A percentile compares a stretch with the other conserved stretches of the same genome.
phyloP scores from a whole-genome alignment of 108 stramenopile species.

The Pelagomonas calceolata region DNA sequence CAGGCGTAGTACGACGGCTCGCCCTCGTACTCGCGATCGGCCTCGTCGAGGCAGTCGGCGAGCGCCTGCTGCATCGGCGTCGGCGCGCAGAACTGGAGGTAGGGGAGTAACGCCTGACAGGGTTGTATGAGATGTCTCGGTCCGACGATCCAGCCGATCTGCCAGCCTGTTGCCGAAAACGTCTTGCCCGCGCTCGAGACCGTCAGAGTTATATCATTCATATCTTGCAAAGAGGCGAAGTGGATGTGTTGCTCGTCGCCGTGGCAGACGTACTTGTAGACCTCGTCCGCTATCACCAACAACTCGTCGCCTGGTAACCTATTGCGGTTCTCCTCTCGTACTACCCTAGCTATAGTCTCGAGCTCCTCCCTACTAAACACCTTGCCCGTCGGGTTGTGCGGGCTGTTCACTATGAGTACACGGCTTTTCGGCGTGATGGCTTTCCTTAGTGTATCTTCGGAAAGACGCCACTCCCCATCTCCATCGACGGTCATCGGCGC shows the following conservation, averaged over 20 bases:
- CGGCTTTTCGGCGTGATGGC: conserved; percentile 68
- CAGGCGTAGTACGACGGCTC: conserved; percentile 57
- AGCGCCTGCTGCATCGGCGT: conserved; percentile 85
- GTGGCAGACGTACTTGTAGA: conserved; percentile 95
- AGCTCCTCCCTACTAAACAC: conserved; percentile 81
- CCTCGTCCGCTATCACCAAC: conserved; percentile 83
- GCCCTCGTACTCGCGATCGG: conserved; percentile 75
- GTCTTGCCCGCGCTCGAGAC: conserved; percentile 97
- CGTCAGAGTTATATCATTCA: conserved; percentile 84
- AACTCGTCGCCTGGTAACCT: conserved; percentile 16
- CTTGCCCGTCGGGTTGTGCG: conserved; percentile 97
- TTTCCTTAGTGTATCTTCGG: conserved; percentile 49
- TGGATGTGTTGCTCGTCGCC: conserved; percentile 56
- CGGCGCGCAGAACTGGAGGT: conserved; percentile 91
- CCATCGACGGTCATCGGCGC: conserved; percentile 57
- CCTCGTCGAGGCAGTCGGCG: conserved; percentile 57
- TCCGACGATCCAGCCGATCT: conserved; percentile 94
- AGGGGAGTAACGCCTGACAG: conserved; percentile 64
- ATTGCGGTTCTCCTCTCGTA: conserved; percentile 6
- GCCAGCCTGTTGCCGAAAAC: conserved; percentile 96
- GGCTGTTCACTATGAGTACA: conserved; percentile 89
- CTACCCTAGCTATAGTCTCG: conserved; percentile 61
- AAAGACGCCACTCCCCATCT: conserved; percentile 63
- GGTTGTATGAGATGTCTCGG: conserved; percentile 59
- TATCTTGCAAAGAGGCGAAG: conserved; percentile 67